Evolutionary conservation across 305 asterid species (phyloP), one percentile per base, ranked within the genome.

Genomic region (Rubia peregrina): DNA sequence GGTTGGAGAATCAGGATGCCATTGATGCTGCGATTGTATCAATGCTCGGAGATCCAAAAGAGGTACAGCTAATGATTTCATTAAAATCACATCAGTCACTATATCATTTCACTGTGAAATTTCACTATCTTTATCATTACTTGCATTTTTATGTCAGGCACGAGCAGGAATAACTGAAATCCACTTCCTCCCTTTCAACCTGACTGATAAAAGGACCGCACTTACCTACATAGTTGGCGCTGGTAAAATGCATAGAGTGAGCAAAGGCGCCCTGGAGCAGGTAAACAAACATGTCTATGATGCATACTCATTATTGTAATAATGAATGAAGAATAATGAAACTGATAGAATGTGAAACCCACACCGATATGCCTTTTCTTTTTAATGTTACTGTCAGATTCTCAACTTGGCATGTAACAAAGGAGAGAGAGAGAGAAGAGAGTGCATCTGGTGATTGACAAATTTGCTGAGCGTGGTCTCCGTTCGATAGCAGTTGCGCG

Each of bases 181-280:
- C 68, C 96, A 91, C 80, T 91, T 91, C 75, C 86, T 91, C 19
- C 97, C 97, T 3, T 91, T 91, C 78, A 91, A 91, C 76, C 96
- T 96, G 22, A 89, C 88, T 68, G 97, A 87, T 67, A 91, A 91
- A 83, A 78, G 91, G 81, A 91, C 97, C 1, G 96, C 97, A 2
- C 82, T 91, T 71, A 91, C 97, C 70, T 91, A 89, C 82, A 82
- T 87, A 56, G 97, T 89, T 70, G 79, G 80, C 6, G 65, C 84
- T 1, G 89, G 96, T 40, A 85, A 83, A 26, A 83, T 88, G 97
- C 95, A 89, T 71, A 86, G 97, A 40, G 91, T 88, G 61, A 91
- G 96, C 85, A 91, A 91, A 87, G 97, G 96, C 24, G 96, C 95
- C 7, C 96, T 95, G 0, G 97, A 90, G 83, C 97, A 89, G 92